Evolutionary conservation across 1,284 basidiomycete genomes (phyloP), one percentile per base, ranked within the genome.

Genomic region (Rhodotorula sp.): DNA sequence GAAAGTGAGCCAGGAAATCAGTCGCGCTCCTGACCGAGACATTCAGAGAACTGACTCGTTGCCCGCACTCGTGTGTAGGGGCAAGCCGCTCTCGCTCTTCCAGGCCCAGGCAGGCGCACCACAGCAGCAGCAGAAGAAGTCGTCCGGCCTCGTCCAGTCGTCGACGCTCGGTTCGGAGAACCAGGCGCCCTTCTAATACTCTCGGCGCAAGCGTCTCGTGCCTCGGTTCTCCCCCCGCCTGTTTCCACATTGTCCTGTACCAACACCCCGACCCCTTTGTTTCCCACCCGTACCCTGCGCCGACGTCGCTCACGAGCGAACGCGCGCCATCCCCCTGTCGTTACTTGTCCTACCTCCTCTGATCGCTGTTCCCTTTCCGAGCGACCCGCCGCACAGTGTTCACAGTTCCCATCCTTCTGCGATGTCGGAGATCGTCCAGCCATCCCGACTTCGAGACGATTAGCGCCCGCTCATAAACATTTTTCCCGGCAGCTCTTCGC

Each of bases 1-100:
- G 82, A 64, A 95, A 92, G 93, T 95, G 76, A 62, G 90, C 84
- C 28, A 28, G 28, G 28, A 28, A 28, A 28, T 2, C 28, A 28
- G 28, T 28, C 28, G 28, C 28, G 28, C 28, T 28, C 28, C 28
- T 28, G 28, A 28, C 28, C 28, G 28, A 31, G 43, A n/a, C 43
- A 15, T 38, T 38, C 15, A 16, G 10, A 21, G 3, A 16, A 38
- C 56, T 16, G 31, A n/a, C 57, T 43, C 43, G 31, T 55, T 31
- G 31, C 58, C 7, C 31, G 3, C n/a, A 34, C 34, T 14, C 21
- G 19, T 38, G 47, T 67, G 47, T 67, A 76, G 75, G 68, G 74
- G 74, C 64, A 76, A 74, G 65, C 74, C 74, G 15, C 64, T 77
- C 26, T 70, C 78, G 18, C 77, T 80, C 15, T 80, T 80, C 76